These are phyloP conservation scores for Citrus maxima DNA, from an alignment of 345 rosid species.

Conservation along the genomic window DNA sequence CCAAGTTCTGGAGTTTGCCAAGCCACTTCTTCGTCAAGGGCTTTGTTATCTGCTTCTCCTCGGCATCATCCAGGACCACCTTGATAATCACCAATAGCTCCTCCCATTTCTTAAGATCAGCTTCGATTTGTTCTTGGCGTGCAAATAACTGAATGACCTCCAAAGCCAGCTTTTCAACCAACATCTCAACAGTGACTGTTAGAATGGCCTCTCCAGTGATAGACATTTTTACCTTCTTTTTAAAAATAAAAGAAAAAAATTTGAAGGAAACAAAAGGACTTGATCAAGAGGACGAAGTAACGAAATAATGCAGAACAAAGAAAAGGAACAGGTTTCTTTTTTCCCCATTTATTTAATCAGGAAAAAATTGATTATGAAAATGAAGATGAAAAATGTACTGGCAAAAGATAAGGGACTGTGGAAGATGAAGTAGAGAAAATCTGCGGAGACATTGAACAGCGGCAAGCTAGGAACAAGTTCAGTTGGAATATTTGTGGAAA, in stretches of 20 bases:
- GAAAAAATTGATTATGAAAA: no score
- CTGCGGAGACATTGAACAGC: no score
- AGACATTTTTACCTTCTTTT: not conserved
- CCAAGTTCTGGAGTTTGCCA: not conserved
- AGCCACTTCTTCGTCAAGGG: not conserved
- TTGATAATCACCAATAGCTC: not conserved
- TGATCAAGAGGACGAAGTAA: not conserved
- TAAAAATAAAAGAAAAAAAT: not conserved
- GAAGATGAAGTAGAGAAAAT: no score
- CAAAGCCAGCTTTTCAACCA: conserved; percentile 1
- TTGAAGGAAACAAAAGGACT: not conserved
- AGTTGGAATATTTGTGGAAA: no score
- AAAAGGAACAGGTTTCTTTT: no score
- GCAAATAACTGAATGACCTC: not conserved
- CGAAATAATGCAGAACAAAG: no score
- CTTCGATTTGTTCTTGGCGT: not conserved
- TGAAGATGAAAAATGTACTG: no score
- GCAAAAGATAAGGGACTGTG: no score
- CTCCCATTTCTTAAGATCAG: conserved; percentile 15
- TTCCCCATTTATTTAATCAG: no score
- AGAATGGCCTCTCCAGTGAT: conserved; percentile 2
- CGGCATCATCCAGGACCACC: conserved; percentile 17
- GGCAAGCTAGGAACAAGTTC: no score
- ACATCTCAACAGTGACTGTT: not conserved
- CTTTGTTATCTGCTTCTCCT: conserved; percentile 13